Base-by-base conservation (phyloP, 2,329 filamentous ascomycete species). In the Cephalotrichum gorgonifer region DNA sequence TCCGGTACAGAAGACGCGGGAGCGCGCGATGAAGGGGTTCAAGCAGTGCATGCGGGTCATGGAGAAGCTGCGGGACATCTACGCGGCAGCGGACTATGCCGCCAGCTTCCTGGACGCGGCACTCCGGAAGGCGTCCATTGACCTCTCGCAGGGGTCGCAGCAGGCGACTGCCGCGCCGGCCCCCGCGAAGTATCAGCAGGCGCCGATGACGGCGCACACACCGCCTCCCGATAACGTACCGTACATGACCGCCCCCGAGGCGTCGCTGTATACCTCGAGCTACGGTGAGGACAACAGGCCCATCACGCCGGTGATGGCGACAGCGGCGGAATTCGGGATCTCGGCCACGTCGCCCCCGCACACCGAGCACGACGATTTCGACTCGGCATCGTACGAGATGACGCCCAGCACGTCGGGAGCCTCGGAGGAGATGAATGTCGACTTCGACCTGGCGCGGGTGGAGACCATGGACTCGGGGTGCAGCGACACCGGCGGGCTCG, bases 21-120 rank as follows among this genome's bases (percentile, higher is more conserved):
- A 86, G 52, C 75, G 79, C 39, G 89, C 87, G 43, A 76, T 89
- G 23, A 79, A 83, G 51, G 87, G 88, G 20, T 95, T 95, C 70
- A 85, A 85, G 57, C 85, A 89, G 62, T 96, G 91, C 68, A 95
- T 96, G 88, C 79, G 83, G 43, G 88, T 95, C 51, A 86, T 96
- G 73, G 83, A 89, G 62, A 85, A 84, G 54, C 75, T 97, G 17
- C 81, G 89, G 33, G 88, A 95, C 60, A 87, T 89, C 27, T 96
- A 97, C 60, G 83, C 89, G 0, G 89, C 90, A 0, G 91, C 91
- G n/a, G 90, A 96, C 64, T 95, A 93, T 58, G 89, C 88, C n/a
- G 91, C 87, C 1, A 87, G 87, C 2, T 96, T 96, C 70, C 75
- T 96, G n/a, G 88, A 95, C 62, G 88, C 89, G 1, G 88, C 89